phyloP scores from a whole-genome alignment of 202 grass and related monocot genomes.

The Digitaria exilis region DNA sequence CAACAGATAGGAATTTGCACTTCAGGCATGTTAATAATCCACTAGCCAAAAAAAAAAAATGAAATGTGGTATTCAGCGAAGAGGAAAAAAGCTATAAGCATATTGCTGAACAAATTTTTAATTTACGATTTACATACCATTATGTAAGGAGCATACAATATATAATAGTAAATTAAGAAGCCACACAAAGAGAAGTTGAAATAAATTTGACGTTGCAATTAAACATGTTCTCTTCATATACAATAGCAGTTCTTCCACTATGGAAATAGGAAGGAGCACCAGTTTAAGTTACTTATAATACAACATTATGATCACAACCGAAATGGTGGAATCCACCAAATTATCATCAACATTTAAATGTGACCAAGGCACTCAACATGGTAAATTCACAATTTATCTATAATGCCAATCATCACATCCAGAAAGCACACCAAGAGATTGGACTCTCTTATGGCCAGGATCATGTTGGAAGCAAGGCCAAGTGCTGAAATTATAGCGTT shows the following conservation, averaged over 20 bases:
- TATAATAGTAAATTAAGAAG: not conserved
- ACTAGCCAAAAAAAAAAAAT: conserved; percentile 12
- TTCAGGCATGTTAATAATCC: conserved; percentile 17
- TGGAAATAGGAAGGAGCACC: not conserved
- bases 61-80: not conserved
- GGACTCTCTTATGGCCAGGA: not conserved
- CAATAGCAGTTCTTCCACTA: not conserved
- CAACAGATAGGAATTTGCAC: not conserved
- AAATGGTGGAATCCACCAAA: too few species aligned
- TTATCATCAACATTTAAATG: not conserved
- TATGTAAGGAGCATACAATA: not conserved
- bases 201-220: conserved; percentile 13
- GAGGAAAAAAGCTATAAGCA: not conserved
- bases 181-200: not conserved
- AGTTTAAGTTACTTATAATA: too few species aligned
- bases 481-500: conserved; percentile 19
- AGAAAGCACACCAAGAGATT: not conserved
- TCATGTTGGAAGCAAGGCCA: conserved; percentile 31
- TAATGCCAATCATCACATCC: conserved; percentile 11
- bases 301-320: too few species aligned
- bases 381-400: not conserved
- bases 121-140: not conserved
- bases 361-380: not conserved
- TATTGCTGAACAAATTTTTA: not conserved
- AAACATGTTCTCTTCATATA: not conserved